Conservation (phyloP, 2,329 filamentous ascomycete species). For the Fusarium secorum region DNA sequence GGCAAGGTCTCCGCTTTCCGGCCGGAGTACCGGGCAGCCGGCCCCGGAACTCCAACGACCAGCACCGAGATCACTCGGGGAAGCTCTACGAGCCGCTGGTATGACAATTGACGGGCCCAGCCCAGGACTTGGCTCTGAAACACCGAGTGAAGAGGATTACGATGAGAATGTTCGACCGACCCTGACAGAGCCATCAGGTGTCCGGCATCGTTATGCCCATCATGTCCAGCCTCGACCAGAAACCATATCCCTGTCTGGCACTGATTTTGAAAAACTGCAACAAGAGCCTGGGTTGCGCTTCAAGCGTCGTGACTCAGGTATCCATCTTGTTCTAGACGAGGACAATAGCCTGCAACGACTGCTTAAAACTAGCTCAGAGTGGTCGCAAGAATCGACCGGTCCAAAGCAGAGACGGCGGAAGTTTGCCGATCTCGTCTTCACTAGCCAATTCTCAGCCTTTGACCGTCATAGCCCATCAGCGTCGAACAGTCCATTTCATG, state of each 20-base stretch:
- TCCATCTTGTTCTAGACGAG: constrained; percentile 43
- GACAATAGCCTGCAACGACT: constrained; percentile 43
- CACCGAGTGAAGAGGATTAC: constrained; percentile 57
- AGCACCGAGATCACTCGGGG: constrained; percentile 38
- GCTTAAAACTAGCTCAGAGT: constrained; percentile 37
- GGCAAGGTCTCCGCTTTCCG: constrained; percentile 13
- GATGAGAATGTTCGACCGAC: constrained; percentile 49
- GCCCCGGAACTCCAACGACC: constrained; percentile 16
- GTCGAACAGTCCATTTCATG: constrained; percentile 75
- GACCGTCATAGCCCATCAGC: constrained; percentile 73
- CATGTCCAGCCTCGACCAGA: not conserved
- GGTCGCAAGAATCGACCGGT: constrained; percentile 30
- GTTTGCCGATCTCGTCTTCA: constrained; percentile 69
- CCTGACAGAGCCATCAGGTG: constrained; percentile 26
- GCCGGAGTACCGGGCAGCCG: constrained; percentile 8
- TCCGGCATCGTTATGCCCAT: constrained; percentile 29
- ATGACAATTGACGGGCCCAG: constrained; percentile 28
- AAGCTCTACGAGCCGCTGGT: constrained; percentile 42
- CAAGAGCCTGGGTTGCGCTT: constrained; percentile 18
- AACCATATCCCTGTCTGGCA: constrained; percentile 11
- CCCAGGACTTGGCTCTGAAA: constrained; percentile 48
- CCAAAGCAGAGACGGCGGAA: constrained; percentile 34
- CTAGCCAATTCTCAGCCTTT: constrained; percentile 75
- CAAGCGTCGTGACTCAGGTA: constrained; percentile 36
- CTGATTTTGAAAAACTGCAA: constrained; percentile 4